Evolutionary conservation across 352 stramenopile species (phyloP), one percentile per base, ranked within the genome.

Genomic region (Achlya hypogyna): DNA sequence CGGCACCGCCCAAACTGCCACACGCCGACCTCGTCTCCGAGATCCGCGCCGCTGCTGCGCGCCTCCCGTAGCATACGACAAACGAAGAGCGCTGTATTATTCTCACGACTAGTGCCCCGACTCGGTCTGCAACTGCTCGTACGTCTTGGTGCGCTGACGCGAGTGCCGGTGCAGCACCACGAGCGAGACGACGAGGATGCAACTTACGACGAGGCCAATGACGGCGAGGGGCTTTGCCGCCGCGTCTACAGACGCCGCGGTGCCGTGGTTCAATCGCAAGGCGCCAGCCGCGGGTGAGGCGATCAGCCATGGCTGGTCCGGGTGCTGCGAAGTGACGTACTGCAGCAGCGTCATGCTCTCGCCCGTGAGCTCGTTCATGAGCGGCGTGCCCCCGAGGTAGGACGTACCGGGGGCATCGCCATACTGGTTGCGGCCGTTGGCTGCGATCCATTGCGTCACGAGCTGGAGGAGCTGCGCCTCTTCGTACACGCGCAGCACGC

Each of bases 351-450:
- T 79, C 4, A 62, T 76, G 23, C 38, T 70, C 32, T 64, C 59
- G 51, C 84, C 86, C 23, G 79, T 89, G n/a, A 32, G 72, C 72
- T 92, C 82, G 56, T 91, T 66, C 62, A 91, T 92, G 20, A 94
- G 69, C 59, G 86, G 86, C n/a, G 84, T 91, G 32, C 86, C 86
- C 5, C 84, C 86, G 1, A 74, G 76, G 73, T 94, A 94, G 45
- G 75, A 74, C 20, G 56, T 89, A 45, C 73, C 77, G 8, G 72
- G 71, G 32, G 63, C 32, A 47, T 92, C 83, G 0, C 83, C 83
- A 64, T 74, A 92, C 60, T 86, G 53, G 63, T 92, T 92, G 20
- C 78, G 71, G 18, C 74, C 64, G 28, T 85, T 79, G 14, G 62
- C 64, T 63, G 77, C 65, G 64, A 92, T 82, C 83, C 83, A 92